phyloP scores from a whole-genome alignment of 352 stramenopile genomes.

The Elongisporangium anandrum region DNA sequence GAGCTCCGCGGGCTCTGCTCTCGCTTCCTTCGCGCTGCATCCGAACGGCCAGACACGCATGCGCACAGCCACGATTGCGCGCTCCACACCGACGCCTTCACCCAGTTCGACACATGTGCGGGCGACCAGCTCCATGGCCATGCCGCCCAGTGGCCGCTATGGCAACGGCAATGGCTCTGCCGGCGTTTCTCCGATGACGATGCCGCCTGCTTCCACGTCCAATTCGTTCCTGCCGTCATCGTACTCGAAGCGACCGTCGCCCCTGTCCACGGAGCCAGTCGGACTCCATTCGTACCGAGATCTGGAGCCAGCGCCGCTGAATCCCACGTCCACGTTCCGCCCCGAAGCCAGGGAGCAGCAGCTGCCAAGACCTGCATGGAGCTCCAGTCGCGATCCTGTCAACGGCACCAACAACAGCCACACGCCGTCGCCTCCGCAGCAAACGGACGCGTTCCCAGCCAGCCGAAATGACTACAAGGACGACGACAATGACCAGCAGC shows the following conservation, averaged over 20 bases:
- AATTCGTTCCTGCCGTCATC: background rate
- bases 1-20: slow-evolving; percentile 1
- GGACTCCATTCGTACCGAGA: slow-evolving; percentile 2
- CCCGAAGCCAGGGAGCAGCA: slow-evolving; percentile 1
- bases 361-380: background rate
- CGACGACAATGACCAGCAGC: slow-evolving; percentile 2
- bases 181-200: background rate
- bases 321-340: slow-evolving; percentile 4
- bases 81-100: slow-evolving; percentile 1
- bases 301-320: slow-evolving; percentile 7
- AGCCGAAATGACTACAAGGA: background rate
- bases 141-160: background rate
- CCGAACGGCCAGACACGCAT: slow-evolving; percentile 5
- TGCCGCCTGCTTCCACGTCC: background rate
- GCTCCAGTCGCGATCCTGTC: slow-evolving; percentile 1
- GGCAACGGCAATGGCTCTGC: background rate
- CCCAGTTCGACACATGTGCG: slow-evolving; percentile 1
- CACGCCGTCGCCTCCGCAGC: background rate
- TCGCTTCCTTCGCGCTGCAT: slow-evolving; percentile 14
- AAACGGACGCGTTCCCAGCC: background rate
- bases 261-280: background rate
- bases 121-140: background rate
- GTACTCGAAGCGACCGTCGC: background rate
- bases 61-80: background rate
- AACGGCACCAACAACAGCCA: slow-evolving; percentile 3